Conservation (phyloP, 176 grass and related monocot genomes). For the Tillandsia leiboldiana region DNA sequence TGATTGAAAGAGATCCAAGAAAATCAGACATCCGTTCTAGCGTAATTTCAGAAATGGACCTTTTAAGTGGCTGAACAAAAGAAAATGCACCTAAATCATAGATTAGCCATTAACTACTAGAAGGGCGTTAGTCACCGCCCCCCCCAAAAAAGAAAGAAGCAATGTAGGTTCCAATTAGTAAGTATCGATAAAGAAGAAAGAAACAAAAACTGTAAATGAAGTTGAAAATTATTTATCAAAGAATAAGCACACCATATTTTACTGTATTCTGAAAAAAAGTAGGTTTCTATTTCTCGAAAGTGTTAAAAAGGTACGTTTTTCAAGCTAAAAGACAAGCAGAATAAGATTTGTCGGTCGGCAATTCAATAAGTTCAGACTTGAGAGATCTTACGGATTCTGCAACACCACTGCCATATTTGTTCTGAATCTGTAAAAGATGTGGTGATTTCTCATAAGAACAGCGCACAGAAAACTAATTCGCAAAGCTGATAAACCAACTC, state of each 20-base stretch:
- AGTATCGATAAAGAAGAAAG: no score
- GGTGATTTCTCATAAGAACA: constrained; percentile 8
- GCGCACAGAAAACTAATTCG: not conserved
- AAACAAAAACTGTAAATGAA: no score
- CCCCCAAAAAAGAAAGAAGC: not conserved
- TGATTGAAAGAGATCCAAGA: constrained; percentile 54
- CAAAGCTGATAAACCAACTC: constrained; percentile 14
- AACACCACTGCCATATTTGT: constrained; percentile 54
- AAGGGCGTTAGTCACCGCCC: not conserved
- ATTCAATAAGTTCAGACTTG: not conserved
- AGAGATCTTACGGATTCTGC: constrained; percentile 35
- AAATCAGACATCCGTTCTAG: constrained; percentile 60
- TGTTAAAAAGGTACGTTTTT: not conserved
- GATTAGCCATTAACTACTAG: not conserved
- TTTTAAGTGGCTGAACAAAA: constrained; percentile 46
- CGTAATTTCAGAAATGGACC: constrained; percentile 67
- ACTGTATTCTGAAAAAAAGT: not conserved
- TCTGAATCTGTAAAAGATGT: constrained; percentile 46
- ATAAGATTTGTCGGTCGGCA: not conserved
- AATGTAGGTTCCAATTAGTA: not conserved
- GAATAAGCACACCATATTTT: no score
- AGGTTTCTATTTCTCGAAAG: not conserved
- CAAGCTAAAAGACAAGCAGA: not conserved
- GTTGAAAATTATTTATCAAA: no score
- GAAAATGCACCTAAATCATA: not conserved